Conservation (phyloP, 2,329 filamentous ascomycete species). For the Ilyonectria mors-panacis region DNA sequence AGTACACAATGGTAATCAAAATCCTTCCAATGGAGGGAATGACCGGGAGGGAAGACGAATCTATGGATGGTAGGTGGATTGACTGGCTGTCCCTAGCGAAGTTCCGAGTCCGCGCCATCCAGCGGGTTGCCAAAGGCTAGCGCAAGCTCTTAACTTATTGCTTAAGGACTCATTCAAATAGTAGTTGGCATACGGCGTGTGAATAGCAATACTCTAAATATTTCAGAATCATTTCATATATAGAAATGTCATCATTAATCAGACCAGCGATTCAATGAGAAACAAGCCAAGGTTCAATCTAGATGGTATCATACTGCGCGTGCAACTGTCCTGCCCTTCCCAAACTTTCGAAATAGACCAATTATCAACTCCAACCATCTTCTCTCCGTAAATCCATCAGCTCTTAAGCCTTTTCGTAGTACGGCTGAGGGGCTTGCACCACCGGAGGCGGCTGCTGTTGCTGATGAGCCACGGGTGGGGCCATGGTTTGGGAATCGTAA, state of each 20-base stretch:
- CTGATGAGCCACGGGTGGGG: slow-evolving; percentile 5
- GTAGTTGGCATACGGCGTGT: too few species aligned
- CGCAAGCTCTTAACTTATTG: too few species aligned
- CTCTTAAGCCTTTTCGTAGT: slow-evolving; percentile 44
- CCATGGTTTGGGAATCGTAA: slow-evolving; percentile 31
- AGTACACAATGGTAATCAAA: too few species aligned
- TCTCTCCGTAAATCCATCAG: neutral
- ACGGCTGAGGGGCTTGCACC: slow-evolving; percentile 30
- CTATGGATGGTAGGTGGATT: too few species aligned
- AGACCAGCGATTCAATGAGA: slow-evolving; percentile 15
- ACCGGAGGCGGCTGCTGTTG: neutral
- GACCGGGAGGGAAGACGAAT: too few species aligned
- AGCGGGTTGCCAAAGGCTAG: too few species aligned
- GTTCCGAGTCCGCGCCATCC: too few species aligned
- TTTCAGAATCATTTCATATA: neutral
- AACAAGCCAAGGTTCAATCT: slow-evolving; percentile 26
- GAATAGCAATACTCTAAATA: neutral
- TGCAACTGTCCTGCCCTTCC: slow-evolving; percentile 12
- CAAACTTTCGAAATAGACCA: slow-evolving; percentile 4
- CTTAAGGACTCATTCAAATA: too few species aligned
- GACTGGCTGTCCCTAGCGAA: too few species aligned
- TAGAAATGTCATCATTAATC: neutral
- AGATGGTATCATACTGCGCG: slow-evolving; percentile 40
- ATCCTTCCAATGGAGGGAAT: too few species aligned
- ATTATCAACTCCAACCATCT: neutral